Evolutionary conservation across 768 basidiomycete species (phyloP).

Genomic region (Calvatia gigantea): DNA sequence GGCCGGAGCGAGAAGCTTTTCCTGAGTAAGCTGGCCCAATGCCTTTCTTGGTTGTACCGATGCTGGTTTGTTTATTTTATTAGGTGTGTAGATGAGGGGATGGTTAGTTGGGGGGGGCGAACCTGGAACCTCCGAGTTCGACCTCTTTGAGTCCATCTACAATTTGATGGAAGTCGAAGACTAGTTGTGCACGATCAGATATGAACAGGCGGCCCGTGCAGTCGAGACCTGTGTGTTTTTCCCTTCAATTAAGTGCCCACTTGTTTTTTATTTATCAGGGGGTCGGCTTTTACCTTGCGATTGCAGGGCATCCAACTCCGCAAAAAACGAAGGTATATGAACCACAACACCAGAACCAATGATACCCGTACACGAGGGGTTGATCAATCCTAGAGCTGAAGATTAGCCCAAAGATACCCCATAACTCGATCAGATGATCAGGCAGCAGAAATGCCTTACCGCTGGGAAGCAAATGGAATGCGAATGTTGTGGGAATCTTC

Average conservation of each 20-base stretch:
- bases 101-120: slow-evolving; percentile 7
- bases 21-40: slow-evolving; percentile 99
- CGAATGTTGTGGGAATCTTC: slow-evolving; percentile 67
- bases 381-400: slow-evolving; percentile 64
- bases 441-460: slow-evolving; percentile 46
- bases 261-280: too few species aligned
- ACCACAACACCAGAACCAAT: slow-evolving; percentile 97
- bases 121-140: slow-evolving; percentile 89
- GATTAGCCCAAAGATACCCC: neutral
- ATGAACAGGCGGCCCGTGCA: slow-evolving; percentile 84
- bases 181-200: slow-evolving; percentile 95
- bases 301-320: slow-evolving; percentile 84
- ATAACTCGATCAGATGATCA: neutral
- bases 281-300: slow-evolving; percentile 73
- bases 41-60: slow-evolving; percentile 97
- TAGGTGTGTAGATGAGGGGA: neutral
- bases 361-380: slow-evolving; percentile 78
- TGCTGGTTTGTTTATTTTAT: slow-evolving; percentile 41
- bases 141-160: slow-evolving; percentile 98
- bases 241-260: too few species aligned
- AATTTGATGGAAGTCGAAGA: slow-evolving; percentile 99
- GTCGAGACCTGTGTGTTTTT: slow-evolving; percentile 61
- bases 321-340: slow-evolving; percentile 92
- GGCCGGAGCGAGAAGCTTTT: slow-evolving; percentile 93
- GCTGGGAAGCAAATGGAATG: slow-evolving; percentile 93